phyloP scores from a whole-genome alignment of 192 early-diverging fungal genomes.

The Globomyces pollinis-pini region DNA sequence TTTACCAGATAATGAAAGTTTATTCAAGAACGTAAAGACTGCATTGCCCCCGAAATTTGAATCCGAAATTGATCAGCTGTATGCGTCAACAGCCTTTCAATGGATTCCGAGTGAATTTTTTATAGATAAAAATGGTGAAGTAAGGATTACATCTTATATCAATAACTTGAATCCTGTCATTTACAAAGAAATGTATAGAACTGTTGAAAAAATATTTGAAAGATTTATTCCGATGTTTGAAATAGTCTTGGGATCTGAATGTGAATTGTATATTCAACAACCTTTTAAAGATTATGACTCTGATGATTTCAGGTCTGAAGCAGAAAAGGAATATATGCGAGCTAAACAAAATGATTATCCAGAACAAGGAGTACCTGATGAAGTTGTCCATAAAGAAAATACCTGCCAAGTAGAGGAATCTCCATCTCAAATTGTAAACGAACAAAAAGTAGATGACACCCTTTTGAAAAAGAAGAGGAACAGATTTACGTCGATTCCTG shows the following conservation, averaged over 20 bases:
- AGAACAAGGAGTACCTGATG: no score
- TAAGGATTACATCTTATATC: slow-evolving; percentile 55
- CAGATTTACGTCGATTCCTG: not conserved
- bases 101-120: slow-evolving; percentile 65
- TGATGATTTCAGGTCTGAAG: no score
- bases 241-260: not conserved
- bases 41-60: no score
- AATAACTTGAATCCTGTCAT: slow-evolving; percentile 59
- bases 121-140: slow-evolving; percentile 38
- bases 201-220: slow-evolving; percentile 42
- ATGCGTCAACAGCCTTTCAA: no score
- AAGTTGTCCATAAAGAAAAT: no score
- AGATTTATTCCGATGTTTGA: slow-evolving; percentile 62
- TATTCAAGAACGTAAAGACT: no score
- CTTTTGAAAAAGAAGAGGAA: not conserved
- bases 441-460: not conserved
- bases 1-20: no score
- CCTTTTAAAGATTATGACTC: not conserved
- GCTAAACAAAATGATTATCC: no score
- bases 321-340: no score
- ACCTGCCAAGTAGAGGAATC: no score
- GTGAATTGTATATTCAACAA: not conserved
- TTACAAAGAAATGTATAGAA: slow-evolving; percentile 43
- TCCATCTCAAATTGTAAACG: no score
- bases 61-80: no score